Percentiles rank a stretch among this genome's conserved stretches.
Evolutionary conservation across 257 asterid species (phyloP).

Genomic region (Nicotiana paniculata): DNA sequence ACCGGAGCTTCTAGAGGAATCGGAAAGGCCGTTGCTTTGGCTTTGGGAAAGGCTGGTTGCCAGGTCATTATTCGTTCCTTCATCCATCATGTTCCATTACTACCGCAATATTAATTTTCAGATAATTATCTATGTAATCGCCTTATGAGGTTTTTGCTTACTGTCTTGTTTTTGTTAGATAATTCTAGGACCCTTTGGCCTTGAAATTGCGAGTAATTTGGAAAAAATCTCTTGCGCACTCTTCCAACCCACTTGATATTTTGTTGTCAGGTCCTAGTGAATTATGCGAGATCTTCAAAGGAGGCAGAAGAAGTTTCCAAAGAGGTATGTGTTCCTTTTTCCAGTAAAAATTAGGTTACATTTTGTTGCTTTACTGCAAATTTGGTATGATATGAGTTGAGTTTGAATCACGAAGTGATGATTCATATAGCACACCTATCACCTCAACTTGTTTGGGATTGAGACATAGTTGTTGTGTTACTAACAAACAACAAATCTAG

Average conservation of each 20-base stretch:
- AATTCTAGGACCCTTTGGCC: not conserved
- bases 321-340: conserved; percentile 22
- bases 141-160: not conserved
- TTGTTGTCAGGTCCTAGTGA: conserved; percentile 71
- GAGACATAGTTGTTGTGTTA: no score
- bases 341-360: not conserved
- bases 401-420: no score
- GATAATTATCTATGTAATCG: not conserved
- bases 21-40: conserved; percentile 17
- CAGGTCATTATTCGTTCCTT: not conserved
- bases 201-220: not conserved
- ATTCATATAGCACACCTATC: no score
- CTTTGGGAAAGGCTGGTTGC: conserved; percentile 19
- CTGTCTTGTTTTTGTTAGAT: not conserved
- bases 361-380: not conserved
- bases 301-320: conserved; percentile 86
- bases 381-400: no score
- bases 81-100: no score
- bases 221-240: not conserved
- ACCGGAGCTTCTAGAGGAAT: conserved; percentile 20
- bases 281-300: conserved; percentile 91
- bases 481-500: no score
- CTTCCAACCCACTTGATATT: not conserved
- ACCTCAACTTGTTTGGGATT: no score
- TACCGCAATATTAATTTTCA: not conserved